Evolutionary conservation across 106 monocot genomes (phyloP), one percentile per base, ranked within the genome.

Genomic region (Chionographis japonica): DNA sequence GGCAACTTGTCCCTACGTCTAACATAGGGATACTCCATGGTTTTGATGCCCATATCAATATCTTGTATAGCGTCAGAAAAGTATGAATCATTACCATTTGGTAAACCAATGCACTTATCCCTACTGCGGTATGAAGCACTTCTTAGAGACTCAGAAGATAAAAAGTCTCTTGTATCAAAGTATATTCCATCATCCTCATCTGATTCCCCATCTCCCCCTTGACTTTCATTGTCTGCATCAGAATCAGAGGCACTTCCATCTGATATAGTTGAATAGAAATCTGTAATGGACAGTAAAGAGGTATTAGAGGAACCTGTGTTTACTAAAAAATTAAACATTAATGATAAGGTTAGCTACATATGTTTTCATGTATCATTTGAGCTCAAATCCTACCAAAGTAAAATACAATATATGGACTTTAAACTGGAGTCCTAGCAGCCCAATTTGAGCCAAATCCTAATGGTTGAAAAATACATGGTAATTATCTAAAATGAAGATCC

Each of bases 161-260:
- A 70, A 58, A 84, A 91, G 62, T 95, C 94, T 43, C 43, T 79
- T 37, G 94, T 91, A 54, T 95, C 94, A 81, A 95, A 95, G 58
- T 79, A 95, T 60, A 77, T 84, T 16, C 70, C 83, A 61, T 95
- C 87, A 74, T 91, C 90, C 71, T 88, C 85, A 71, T 95, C 94
- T 12, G 85, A 84, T 75, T 95, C 94, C n/a, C 58, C 85, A 79
- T 95, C 85, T 51, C 70, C 80, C 37, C 77, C 80, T 88, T 91
- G 94, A 70, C 94, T 95, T 74, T 83, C 94, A 81, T 85, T 91
- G 41, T 95, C 94, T n/a, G 62, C 87, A 74, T 95, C 94, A 74
- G 94, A 95, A 60, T 85, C 94, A 37, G 83, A 79, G 62, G 78
- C 78, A 81, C 85, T 95, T 35, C 91, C 94, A 68, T 86, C 91